These are phyloP conservation scores for Trichosanthes cucumerina DNA, from an alignment of 306 rosid species.

Conservation along the genomic window DNA sequence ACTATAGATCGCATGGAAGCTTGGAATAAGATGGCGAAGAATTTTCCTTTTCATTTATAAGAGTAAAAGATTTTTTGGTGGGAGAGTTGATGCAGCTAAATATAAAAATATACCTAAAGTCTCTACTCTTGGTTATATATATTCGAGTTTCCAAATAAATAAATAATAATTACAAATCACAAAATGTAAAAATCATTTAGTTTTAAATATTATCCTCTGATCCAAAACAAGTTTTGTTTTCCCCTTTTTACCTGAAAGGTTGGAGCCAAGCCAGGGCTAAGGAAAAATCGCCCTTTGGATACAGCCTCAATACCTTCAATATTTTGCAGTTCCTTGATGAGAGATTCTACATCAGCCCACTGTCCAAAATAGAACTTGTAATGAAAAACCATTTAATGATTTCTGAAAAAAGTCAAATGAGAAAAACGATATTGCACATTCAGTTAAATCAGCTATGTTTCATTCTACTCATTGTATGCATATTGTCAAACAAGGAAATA, in stretches of 20 bases:
- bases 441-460: neutral
- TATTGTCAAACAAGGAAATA: neutral
- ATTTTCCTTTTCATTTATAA: neutral
- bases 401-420: neutral
- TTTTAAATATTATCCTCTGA: neutral
- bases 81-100: neutral
- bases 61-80: neutral
- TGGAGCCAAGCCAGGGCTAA: constrained; percentile 96
- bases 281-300: constrained; percentile 76
- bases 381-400: neutral
- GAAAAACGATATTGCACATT: neutral
- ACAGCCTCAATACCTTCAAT: constrained; percentile 64
- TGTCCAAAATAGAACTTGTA: constrained; percentile 27
- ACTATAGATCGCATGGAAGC: neutral
- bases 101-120: neutral
- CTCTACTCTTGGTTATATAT: neutral
- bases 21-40: neutral
- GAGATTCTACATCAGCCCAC: constrained; percentile 87
- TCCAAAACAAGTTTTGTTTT: neutral
- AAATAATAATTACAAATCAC: neutral
- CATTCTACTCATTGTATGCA: neutral
- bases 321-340: constrained; percentile 63
- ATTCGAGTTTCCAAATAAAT: neutral
- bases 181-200: neutral
- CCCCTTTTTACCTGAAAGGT: constrained; percentile 62